Percentiles rank a stretch among this genome's conserved stretches.
Conservation (phyloP, 2,329 filamentous ascomycete genomes). For the Colletotrichum sp. region DNA sequence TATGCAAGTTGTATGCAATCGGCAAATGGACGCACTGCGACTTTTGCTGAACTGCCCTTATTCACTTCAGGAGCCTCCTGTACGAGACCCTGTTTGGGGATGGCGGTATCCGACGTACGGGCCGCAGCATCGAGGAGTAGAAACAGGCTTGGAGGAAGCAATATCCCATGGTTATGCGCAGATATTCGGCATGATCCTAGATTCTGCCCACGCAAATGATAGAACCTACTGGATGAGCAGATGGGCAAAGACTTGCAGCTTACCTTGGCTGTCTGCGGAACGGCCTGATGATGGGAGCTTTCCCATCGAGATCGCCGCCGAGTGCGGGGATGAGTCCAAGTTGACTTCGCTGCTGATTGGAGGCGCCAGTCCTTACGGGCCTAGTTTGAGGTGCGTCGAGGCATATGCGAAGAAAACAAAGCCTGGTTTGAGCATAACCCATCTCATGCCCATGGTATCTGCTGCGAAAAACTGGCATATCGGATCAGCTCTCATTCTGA, state of each 20-base stretch:
- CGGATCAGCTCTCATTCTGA: neutral
- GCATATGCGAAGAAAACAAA: neutral
- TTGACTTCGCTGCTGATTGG: fast-evolving
- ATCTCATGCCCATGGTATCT: neutral
- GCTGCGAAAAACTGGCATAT: neutral
- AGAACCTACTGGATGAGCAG: neutral
- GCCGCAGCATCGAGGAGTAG: neutral
- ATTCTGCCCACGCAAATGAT: neutral
- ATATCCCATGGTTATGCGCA: neutral
- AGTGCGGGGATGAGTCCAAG: neutral
- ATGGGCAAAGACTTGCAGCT: neutral
- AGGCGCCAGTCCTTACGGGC: neutral
- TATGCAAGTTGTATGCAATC: neutral
- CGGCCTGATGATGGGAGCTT: neutral
- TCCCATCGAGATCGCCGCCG: neutral
- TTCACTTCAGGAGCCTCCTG: neutral
- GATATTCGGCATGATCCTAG: neutral
- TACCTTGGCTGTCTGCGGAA: neutral
- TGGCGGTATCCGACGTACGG: neutral
- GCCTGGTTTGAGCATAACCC: neutral
- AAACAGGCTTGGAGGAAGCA: neutral
- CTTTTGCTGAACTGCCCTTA: neutral
- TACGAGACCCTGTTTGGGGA: neutral
- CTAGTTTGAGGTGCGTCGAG: neutral
- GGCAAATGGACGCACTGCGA: neutral